A percentile compares a stretch with the other conserved stretches of the same genome.
phyloP scores from a whole-genome alignment of 192 early-diverging fungal genomes.

The Spizellomyces sp. region DNA sequence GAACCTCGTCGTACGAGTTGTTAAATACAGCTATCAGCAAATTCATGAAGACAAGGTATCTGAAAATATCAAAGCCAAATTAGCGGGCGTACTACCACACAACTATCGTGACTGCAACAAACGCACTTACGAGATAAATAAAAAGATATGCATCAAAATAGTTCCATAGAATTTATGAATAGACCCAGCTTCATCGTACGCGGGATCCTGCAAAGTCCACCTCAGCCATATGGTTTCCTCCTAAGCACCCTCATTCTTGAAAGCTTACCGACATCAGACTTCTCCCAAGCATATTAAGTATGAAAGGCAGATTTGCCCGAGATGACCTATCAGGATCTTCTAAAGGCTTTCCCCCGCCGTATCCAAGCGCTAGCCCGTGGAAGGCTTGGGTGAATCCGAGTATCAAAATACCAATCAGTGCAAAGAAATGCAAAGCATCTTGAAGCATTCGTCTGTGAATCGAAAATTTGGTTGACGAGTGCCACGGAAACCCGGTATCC shows the following conservation, averaged over 20 bases:
- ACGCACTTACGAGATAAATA: constrained; percentile 16
- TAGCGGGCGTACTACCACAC: background rate
- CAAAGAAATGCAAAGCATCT: constrained; percentile 21
- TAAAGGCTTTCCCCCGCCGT: background rate
- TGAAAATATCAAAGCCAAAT: background rate
- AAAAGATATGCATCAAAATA: constrained; percentile 19
- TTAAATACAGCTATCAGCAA: constrained; percentile 30
- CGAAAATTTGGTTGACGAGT: background rate
- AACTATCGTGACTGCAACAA: background rate
- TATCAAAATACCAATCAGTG: constrained; percentile 26
- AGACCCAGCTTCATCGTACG: constrained; percentile 12
- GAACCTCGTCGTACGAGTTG: constrained; percentile 25
- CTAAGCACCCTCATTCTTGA: background rate
- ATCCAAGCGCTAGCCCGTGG: background rate
- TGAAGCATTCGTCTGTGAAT: constrained; percentile 9
- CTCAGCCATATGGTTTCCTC: too few species aligned
- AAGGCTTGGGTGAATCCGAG: constrained; percentile 25
- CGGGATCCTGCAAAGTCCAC: constrained; percentile 2
- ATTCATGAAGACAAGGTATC: constrained; percentile 26
- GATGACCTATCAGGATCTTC: too few species aligned
- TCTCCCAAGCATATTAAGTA: constrained; percentile 18
- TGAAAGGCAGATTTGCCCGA: background rate
- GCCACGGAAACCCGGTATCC: background rate
- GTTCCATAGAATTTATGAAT: constrained; percentile 20
- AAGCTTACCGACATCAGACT: constrained; percentile 9